phyloP scores from a whole-genome alignment of 1,284 basidiomycete genomes.

The Exsudoporus floridanus region DNA sequence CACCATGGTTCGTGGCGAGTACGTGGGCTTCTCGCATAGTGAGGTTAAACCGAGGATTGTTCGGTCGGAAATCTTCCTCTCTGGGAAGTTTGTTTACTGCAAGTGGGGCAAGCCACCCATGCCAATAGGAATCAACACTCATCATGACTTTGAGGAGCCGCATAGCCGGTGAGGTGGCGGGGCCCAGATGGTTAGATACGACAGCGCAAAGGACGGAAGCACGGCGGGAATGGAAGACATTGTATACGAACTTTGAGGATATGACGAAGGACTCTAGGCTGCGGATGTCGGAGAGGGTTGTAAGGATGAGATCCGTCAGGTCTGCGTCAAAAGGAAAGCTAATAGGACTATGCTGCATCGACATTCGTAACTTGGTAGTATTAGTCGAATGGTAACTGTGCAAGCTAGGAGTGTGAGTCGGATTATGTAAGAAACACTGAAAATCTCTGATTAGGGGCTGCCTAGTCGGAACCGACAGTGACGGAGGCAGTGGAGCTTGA shows the following conservation, averaged over 20 bases:
- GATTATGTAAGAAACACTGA: no score
- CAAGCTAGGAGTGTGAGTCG: no score
- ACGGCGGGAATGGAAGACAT: constrained; percentile 35
- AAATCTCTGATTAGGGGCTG: no score
- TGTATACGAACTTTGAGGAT: constrained; percentile 34
- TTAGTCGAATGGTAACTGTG: no score
- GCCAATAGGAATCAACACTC: constrained; percentile 12
- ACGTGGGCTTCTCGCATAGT: constrained; percentile 8
- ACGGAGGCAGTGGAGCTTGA: no score
- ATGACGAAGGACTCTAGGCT: constrained; percentile 31
- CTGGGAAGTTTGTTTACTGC: constrained; percentile 5
- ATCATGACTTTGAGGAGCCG: constrained; percentile 24
- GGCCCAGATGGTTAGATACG: constrained; percentile 37
- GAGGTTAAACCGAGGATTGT: neutral
- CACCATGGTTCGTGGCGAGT: constrained; percentile 22
- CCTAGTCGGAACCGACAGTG: no score
- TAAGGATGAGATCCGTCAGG: constrained; percentile 36
- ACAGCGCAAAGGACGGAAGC: constrained; percentile 36
- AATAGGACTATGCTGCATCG: no score
- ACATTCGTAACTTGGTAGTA: no score
- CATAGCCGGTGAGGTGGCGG: constrained; percentile 34
- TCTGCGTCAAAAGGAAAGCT: no score
- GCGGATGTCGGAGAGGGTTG: constrained; percentile 29
- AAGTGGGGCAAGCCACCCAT: constrained; percentile 14
- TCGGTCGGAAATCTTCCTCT: constrained; percentile 8